Conservation (phyloP, 345 rosid species). For the Eucalyptus erythrocorys region DNA sequence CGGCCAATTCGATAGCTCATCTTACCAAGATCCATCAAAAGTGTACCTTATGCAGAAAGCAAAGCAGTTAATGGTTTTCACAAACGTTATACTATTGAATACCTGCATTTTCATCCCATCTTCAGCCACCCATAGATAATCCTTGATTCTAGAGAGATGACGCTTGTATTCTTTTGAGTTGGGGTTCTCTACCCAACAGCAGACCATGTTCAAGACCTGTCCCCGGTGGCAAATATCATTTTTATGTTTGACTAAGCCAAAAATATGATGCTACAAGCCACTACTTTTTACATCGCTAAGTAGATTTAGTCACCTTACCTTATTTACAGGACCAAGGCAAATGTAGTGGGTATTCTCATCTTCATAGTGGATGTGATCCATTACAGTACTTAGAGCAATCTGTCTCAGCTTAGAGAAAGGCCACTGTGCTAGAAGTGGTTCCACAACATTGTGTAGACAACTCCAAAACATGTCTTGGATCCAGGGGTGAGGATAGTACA, state of each 20-base stretch:
- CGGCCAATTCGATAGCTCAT: not conserved
- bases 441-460: conserved; percentile 17
- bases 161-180: conserved; percentile 28
- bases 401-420: conserved; percentile 38
- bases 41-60: not conserved
- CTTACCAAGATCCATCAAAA: not conserved
- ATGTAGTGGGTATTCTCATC: conserved; percentile 33
- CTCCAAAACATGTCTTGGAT: conserved; percentile 56
- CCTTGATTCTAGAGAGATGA: conserved; percentile 41
- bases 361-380: conserved; percentile 52
- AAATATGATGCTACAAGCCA: not conserved
- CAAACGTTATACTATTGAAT: not conserved
- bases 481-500: conserved; percentile 27
- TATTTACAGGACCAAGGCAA: conserved; percentile 40
- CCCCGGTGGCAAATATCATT: not conserved
- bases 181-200: conserved; percentile 50
- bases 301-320: conserved; percentile 11
- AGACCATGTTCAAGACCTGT: conserved; percentile 41
- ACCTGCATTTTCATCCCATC: conserved; percentile 71
- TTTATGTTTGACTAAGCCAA: rapidly evolving
- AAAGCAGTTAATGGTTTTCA: not conserved
- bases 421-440: conserved; percentile 38
- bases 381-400: conserved; percentile 21
- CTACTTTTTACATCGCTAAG: not conserved
- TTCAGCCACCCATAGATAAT: conserved; percentile 49